phyloP scores from a whole-genome alignment of 768 basidiomycete genomes.

The Amanita muscaria region DNA sequence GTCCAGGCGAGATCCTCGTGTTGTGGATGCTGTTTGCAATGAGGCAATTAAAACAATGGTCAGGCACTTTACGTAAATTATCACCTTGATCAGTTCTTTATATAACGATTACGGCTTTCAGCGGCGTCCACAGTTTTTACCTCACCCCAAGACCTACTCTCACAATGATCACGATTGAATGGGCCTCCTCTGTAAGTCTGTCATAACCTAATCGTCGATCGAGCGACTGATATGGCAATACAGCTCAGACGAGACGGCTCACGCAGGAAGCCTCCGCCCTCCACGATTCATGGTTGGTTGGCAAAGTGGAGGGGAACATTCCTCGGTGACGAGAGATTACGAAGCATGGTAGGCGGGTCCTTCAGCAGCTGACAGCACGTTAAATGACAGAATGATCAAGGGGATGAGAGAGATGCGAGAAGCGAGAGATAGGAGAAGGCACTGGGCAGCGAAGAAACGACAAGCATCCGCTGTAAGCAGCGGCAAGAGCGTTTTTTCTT shows the following conservation, averaged over 20 bases:
- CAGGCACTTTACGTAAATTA: not conserved
- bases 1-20: not conserved
- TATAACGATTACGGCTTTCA: not conserved
- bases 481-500: conserved; percentile 16
- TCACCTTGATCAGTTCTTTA: not conserved
- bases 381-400: conserved; percentile 16
- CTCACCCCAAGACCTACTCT: conserved; percentile 7
- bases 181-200: conserved; percentile 33
- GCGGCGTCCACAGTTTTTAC: conserved; percentile 4
- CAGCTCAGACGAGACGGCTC: conserved; percentile 37
- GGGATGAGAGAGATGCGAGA: conserved; percentile 67
- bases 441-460: conserved; percentile 16
- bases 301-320: conserved; percentile 73
- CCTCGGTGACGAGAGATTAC: conserved; percentile 48
- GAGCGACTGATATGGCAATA: conserved; percentile 5
- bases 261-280: conserved; percentile 40
- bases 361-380: not conserved
- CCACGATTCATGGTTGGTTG: conserved; percentile 67
- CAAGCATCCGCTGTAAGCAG: conserved; percentile 10
- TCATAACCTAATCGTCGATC: conserved; percentile 2
- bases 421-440: conserved; percentile 26
- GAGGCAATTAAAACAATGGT: not conserved
- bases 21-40: not conserved
- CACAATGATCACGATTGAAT: conserved; percentile 42
- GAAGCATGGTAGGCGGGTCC: conserved; percentile 32